These are phyloP conservation scores for Diaporthe sp. DNA, from an alignment of 2,329 filamentous ascomycete species.

Conservation along the genomic window DNA sequence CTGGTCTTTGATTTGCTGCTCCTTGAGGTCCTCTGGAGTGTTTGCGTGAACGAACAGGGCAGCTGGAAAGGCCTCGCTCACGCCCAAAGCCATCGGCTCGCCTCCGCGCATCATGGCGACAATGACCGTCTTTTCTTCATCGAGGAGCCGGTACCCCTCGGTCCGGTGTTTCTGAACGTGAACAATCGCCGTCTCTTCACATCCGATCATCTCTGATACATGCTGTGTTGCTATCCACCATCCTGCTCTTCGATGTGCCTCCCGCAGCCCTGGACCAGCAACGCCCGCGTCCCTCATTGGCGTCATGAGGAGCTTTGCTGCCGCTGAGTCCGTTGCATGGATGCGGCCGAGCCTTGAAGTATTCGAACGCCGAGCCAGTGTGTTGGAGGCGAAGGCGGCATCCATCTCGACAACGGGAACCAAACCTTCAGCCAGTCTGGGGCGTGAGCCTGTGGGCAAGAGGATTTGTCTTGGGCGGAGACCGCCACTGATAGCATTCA, in stretches of 20 bases:
- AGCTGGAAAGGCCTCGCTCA: conserved; percentile 62
- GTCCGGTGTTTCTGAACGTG: conserved; percentile 62
- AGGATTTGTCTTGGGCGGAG: conserved; percentile 58
- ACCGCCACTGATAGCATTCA: conserved; percentile 51
- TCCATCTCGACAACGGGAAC: conserved; percentile 56
- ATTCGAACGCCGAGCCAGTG: conserved; percentile 31
- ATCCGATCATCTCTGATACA: conserved; percentile 57
- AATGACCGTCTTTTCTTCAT: conserved; percentile 63
- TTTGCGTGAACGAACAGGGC: conserved; percentile 63
- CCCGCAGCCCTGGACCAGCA: conserved; percentile 56
- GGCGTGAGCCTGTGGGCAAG: conserved; percentile 50
- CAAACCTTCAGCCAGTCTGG: conserved; percentile 52
- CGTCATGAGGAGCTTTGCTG: conserved; percentile 62
- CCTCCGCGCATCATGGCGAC: conserved; percentile 72
- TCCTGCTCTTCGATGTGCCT: conserved; percentile 61
- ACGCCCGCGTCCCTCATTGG: conserved; percentile 61
- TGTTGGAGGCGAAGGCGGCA: conserved; percentile 36
- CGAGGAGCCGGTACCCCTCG: conserved; percentile 55
- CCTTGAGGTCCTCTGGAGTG: conserved; percentile 52
- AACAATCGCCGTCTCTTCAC: conserved; percentile 58
- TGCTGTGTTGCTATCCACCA: conserved; percentile 63
- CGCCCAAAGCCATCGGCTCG: conserved; percentile 69
- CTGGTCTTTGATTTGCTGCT: conserved; percentile 51
- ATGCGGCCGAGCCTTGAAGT: background rate
- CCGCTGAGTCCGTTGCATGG: conserved; percentile 39